phyloP scores from a whole-genome alignment of 176 grass and related monocot genomes.

The Pharus latifolius region DNA sequence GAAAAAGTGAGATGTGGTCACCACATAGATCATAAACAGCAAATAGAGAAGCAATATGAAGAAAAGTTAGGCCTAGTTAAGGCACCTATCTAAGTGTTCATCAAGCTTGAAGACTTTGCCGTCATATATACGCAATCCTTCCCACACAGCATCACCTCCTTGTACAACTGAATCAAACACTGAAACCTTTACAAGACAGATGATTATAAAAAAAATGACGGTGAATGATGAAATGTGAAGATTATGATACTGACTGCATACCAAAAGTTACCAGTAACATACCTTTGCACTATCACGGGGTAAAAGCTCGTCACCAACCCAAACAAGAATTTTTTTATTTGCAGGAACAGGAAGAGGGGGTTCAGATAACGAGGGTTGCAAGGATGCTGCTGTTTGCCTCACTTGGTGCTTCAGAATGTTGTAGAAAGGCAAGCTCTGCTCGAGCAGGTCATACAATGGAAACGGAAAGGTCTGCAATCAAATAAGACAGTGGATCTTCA shows the following conservation, averaged over 20 bases:
- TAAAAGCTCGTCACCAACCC: conserved; percentile 83
- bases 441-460: conserved; percentile 76
- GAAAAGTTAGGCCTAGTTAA: conserved; percentile 18
- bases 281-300: conserved; percentile 88
- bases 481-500: conserved; percentile 5
- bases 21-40: neutral
- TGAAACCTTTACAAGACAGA: conserved; percentile 57
- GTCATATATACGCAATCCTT: conserved; percentile 83
- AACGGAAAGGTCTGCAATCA: conserved; percentile 71
- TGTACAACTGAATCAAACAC: conserved; percentile 98
- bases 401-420: conserved; percentile 68
- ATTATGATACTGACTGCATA: neutral
- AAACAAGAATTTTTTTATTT: conserved; percentile 91
- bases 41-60: neutral
- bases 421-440: conserved; percentile 91
- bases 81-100: conserved; percentile 90
- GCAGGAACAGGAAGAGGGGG: conserved; percentile 80
- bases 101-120: conserved; percentile 93
- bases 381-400: conserved; percentile 31
- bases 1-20: conserved; percentile 1
- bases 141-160: conserved; percentile 99
- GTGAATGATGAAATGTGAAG: neutral
- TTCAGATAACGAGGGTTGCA: conserved; percentile 36
- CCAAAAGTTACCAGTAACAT: conserved; percentile 1
- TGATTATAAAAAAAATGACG: conserved; percentile 17